Percentiles rank a stretch among this genome's conserved stretches.
These are phyloP conservation scores for Calonectria honghensis DNA, from an alignment of 2,329 filamentous ascomycete species.

Conservation along the genomic window DNA sequence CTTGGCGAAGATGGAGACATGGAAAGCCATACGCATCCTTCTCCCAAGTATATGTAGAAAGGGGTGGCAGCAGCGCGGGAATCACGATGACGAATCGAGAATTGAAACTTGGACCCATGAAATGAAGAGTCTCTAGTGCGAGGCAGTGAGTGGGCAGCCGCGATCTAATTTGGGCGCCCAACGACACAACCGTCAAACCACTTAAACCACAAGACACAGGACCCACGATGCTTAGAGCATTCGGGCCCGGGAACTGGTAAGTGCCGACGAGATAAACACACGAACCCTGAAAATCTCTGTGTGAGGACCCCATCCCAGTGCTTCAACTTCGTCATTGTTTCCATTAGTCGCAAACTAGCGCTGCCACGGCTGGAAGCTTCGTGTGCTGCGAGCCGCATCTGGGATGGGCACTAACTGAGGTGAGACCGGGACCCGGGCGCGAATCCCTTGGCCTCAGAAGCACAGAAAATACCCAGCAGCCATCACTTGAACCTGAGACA, in stretches of 20 bases:
- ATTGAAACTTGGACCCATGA: neutral
- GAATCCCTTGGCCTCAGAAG: conserved; percentile 42
- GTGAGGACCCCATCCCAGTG: conserved; percentile 39
- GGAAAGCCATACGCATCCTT: neutral
- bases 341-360: conserved; percentile 52
- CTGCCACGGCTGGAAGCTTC: conserved; percentile 48
- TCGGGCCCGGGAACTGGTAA: conserved; percentile 16
- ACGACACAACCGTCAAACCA: conserved; percentile 20
- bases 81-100: neutral
- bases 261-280: conserved; percentile 4
- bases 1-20: neutral
- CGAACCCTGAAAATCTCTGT: conserved; percentile 36
- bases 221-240: conserved; percentile 17
- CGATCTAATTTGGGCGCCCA: conserved; percentile 7
- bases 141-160: conserved; percentile 1
- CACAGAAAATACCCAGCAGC: conserved; percentile 39
- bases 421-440: conserved; percentile 43
- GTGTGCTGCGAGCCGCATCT: conserved; percentile 53
- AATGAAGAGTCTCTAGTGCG: conserved; percentile 3
- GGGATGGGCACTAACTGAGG: conserved; percentile 49
- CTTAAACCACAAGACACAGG: conserved; percentile 17
- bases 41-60: neutral
- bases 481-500: conserved; percentile 50
- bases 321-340: conserved; percentile 55
- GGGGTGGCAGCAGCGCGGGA: neutral